A percentile compares a stretch with the other conserved stretches of the same genome.
phyloP scores from a whole-genome alignment of 371 early-diverging fungal species.

The Parasitella parasitica region DNA sequence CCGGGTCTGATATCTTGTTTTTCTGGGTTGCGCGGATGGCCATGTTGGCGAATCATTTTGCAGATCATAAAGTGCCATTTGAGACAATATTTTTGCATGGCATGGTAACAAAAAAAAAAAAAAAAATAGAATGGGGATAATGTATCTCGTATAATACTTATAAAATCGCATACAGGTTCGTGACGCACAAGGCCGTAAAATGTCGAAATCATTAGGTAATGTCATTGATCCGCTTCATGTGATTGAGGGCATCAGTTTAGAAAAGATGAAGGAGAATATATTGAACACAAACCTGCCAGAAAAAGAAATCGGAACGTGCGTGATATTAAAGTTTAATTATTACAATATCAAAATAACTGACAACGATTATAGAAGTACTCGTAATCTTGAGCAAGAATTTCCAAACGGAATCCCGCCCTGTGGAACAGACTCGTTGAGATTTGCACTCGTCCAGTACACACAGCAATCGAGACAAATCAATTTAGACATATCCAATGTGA shows the following conservation, averaged over 20 bases:
- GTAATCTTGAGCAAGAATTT: slow-evolving; percentile 80
- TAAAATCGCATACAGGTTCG: slow-evolving; percentile 62
- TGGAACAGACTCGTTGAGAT: slow-evolving; percentile 97
- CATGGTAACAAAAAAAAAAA: too few relatives aligned
- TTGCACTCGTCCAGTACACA: slow-evolving; percentile 87
- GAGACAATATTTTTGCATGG: slow-evolving; percentile 78
- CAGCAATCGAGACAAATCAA: slow-evolving; percentile 94
- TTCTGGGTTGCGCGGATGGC: slow-evolving; percentile 99
- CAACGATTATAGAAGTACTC: slow-evolving; percentile 45
- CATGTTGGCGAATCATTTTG: slow-evolving; percentile 93
- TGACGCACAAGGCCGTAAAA: slow-evolving; percentile 97
- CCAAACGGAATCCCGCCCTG: slow-evolving; percentile 95
- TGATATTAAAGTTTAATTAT: not conserved
- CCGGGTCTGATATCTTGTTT: slow-evolving; percentile 99
- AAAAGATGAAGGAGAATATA: slow-evolving; percentile 68
- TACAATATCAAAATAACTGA: not conserved
- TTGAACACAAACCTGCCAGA: slow-evolving; percentile 77
- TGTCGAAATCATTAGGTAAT: slow-evolving; percentile 97
- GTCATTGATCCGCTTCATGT: slow-evolving; percentile 97
- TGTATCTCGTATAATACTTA: not conserved
- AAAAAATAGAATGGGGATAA: too few relatives aligned
- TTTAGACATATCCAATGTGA: slow-evolving; percentile 92
- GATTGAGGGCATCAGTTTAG: slow-evolving; percentile 83
- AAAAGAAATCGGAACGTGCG: slow-evolving; percentile 75
- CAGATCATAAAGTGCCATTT: slow-evolving; percentile 81